phyloP scores from a whole-genome alignment of 345 rosid species.

The Excoecaria cochinchinensis region DNA sequence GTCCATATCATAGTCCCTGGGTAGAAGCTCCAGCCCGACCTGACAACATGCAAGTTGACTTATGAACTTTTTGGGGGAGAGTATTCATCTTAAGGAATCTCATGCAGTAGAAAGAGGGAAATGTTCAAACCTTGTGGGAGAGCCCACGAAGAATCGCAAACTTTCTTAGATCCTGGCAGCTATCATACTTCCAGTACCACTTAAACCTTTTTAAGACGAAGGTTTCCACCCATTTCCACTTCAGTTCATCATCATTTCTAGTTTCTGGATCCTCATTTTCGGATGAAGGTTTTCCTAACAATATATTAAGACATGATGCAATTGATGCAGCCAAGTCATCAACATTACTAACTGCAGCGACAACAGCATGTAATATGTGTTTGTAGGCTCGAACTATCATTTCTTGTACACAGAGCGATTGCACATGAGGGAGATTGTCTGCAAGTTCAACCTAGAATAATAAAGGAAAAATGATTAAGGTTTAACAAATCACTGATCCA shows the following conservation, averaged over 20 bases:
- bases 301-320: constrained; percentile 33
- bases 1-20: constrained; percentile 36
- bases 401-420: constrained; percentile 38
- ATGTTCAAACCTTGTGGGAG: constrained; percentile 33
- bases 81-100: constrained; percentile 3
- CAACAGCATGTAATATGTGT: constrained; percentile 36
- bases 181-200: constrained; percentile 32
- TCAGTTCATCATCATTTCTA: constrained; percentile 23
- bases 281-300: constrained; percentile 29
- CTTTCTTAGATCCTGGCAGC: constrained; percentile 27
- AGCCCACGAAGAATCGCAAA: constrained; percentile 37
- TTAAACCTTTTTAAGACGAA: constrained; percentile 33
- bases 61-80: constrained; percentile 16
- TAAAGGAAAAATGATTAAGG: neutral
- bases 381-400: constrained; percentile 38
- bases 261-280: constrained; percentile 25
- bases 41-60: constrained; percentile 32
- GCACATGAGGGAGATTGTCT: constrained; percentile 37
- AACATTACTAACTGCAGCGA: constrained; percentile 21
- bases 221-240: constrained; percentile 38
- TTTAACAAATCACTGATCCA: neutral
- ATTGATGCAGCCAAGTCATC: constrained; percentile 29
- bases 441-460: constrained; percentile 35
- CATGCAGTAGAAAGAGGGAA: neutral
- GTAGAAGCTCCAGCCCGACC: constrained; percentile 41